A percentile compares a stretch with the other conserved stretches of the same genome.
These are phyloP conservation scores for Boeremia lycopersici DNA, from an alignment of 2,329 filamentous ascomycete genomes.

Conservation along the genomic window DNA sequence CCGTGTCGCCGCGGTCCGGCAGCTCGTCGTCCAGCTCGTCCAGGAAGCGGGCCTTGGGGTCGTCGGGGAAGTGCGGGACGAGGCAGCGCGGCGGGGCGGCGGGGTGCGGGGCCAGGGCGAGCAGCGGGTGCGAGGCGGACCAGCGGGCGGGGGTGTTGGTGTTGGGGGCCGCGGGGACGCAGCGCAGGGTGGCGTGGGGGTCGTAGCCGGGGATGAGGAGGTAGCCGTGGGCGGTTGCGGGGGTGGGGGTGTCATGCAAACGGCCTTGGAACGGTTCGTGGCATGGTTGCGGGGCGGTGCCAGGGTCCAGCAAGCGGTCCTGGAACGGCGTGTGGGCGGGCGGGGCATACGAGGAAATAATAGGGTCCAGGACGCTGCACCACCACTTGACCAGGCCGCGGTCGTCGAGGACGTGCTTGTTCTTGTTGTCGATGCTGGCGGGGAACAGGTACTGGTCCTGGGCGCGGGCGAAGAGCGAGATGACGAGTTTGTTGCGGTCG, in stretches of 20 bases:
- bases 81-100: constrained; percentile 80
- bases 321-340: constrained; percentile 41
- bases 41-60: constrained; percentile 89
- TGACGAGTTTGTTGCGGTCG: constrained; percentile 69
- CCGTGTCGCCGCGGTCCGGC: constrained; percentile 55
- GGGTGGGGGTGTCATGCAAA: constrained; percentile 6
- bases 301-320: constrained; percentile 39
- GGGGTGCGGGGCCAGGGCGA: constrained; percentile 72
- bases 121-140: constrained; percentile 70
- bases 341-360: constrained; percentile 63
- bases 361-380: constrained; percentile 83
- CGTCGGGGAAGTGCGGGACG: constrained; percentile 90
- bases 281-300: too few species aligned
- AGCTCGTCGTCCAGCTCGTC: constrained; percentile 88
- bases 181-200: constrained; percentile 76
- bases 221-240: constrained; percentile 69
- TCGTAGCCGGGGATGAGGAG: constrained; percentile 88
- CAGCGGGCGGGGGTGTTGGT: constrained; percentile 51
- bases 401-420: constrained; percentile 92
- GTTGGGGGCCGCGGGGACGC: constrained; percentile 66
- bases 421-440: constrained; percentile 80
- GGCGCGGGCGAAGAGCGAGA: constrained; percentile 90
- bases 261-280: too few species aligned
- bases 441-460: constrained; percentile 96
- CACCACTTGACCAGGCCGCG: constrained; percentile 92